Evolutionary conservation across 768 basidiomycete species (phyloP).

Genomic region (Rhodocollybia butyracea): DNA sequence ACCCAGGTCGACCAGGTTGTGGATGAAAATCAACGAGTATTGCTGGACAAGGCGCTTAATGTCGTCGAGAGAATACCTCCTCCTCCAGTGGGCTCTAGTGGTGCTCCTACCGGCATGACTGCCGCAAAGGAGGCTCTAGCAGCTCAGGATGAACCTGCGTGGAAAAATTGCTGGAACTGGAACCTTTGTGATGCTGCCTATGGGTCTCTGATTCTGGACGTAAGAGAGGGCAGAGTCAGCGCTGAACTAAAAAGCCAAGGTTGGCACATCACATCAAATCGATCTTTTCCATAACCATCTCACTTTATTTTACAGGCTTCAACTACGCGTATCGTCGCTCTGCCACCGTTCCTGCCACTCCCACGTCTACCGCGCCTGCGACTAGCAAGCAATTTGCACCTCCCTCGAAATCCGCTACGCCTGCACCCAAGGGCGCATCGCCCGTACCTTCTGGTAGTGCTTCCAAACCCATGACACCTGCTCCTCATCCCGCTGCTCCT

Average conservation of each 20-base stretch:
- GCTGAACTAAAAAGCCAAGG: constrained; percentile 93
- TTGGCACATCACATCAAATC: constrained; percentile 29
- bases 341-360: constrained; percentile 43
- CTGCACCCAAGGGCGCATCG: constrained; percentile 26
- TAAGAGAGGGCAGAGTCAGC: constrained; percentile 90
- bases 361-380: constrained; percentile 31
- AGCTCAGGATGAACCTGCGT: constrained; percentile 78
- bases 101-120: constrained; percentile 37
- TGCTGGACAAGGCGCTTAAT: constrained; percentile 85
- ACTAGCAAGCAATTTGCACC: constrained; percentile 3
- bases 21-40: constrained; percentile 83
- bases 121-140: constrained; percentile 40
- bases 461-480: constrained; percentile 5
- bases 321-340: constrained; percentile 92
- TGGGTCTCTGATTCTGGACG: constrained; percentile 82
- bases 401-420: constrained; percentile 28
- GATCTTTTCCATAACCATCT: constrained; percentile 1
- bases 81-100: constrained; percentile 25
- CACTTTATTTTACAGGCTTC: constrained; percentile 57
- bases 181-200: constrained; percentile 95
- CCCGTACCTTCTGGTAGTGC: constrained; percentile 15
- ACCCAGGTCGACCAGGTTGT: constrained; percentile 87
- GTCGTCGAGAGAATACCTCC: constrained; percentile 81
- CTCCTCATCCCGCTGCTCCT: constrained; percentile 14
- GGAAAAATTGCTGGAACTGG: constrained; percentile 99